phyloP scores from a whole-genome alignment of 2,329 filamentous ascomycete genomes.

The Cercospora janseana region DNA sequence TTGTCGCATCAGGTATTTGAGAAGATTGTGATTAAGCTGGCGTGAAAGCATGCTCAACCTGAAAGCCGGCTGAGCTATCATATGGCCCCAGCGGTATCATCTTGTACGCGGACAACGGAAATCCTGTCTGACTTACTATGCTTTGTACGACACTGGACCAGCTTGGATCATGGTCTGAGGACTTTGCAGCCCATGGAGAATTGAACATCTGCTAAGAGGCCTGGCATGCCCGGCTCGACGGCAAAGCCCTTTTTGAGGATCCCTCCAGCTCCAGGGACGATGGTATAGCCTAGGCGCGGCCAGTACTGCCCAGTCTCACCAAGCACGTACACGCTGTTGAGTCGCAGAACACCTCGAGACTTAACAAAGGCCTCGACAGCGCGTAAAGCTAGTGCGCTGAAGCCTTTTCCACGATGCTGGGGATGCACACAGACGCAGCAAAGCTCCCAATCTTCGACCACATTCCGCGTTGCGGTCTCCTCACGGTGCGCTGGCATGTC shows the following conservation, averaged over 20 bases:
- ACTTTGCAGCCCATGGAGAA: conserved; percentile 23
- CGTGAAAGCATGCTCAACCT: conserved; percentile 36
- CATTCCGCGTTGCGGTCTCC: no score
- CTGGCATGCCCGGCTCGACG: conserved; percentile 22
- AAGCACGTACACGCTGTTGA: conserved; percentile 25
- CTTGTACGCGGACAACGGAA: conserved; percentile 7
- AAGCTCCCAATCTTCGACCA: conserved; percentile 26
- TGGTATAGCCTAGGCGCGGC: conserved; percentile 26
- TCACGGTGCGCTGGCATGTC: no score
- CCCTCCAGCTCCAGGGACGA: conserved; percentile 23
- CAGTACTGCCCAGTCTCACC: conserved; percentile 30
- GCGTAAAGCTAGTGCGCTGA: conserved; percentile 21
- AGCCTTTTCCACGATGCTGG: conserved; percentile 18
- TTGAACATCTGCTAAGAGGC: conserved; percentile 27
- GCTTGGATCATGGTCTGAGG: conserved; percentile 4
- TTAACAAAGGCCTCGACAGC: conserved; percentile 17
- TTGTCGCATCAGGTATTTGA: conserved; percentile 23
- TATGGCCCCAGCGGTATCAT: conserved; percentile 38
- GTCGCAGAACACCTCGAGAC: conserved; percentile 21
- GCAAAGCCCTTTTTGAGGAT: conserved; percentile 29
- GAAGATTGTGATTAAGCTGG: conserved; percentile 36
- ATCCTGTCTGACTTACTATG: conserved; percentile 8
- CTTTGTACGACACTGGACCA: neutral
- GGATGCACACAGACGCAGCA: conserved; percentile 32
- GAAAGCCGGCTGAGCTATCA: conserved; percentile 29